Percentiles rank a stretch among this genome's conserved stretches.
These are phyloP conservation scores for Piromyces finnis DNA, from an alignment of 192 early-diverging fungal species.

Conservation along the genomic window DNA sequence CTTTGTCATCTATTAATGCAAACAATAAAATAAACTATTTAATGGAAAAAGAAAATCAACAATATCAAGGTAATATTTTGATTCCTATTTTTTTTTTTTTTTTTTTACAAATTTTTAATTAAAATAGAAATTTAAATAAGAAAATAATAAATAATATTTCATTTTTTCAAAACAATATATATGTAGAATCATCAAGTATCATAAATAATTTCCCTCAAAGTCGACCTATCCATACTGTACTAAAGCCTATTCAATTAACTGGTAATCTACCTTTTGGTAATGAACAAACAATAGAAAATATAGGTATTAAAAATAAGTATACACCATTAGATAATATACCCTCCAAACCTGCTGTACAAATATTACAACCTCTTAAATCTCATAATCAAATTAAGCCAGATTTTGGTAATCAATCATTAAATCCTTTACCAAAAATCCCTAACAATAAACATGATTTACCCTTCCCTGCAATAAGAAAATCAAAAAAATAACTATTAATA, in stretches of 20 bases:
- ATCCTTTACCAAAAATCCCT: neutral
- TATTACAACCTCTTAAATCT: neutral
- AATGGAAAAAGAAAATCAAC: neutral
- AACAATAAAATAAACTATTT: neutral
- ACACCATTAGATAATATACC: neutral
- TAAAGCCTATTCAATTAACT: neutral
- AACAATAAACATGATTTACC: neutral
- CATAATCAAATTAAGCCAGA: neutral
- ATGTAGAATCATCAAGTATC: neutral
- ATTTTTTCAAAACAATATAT: too few relatives aligned
- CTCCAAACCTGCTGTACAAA: neutral
- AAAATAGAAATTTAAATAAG: too few relatives aligned
- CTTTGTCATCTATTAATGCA: neutral
- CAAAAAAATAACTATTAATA: neutral
- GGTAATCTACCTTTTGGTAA: neutral
- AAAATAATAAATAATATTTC: too few relatives aligned
- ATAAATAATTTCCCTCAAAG: neutral
- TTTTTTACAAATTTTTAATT: too few relatives aligned
- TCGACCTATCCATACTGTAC: neutral
- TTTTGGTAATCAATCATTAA: neutral
- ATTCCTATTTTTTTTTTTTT: too few relatives aligned
- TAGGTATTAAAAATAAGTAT: neutral
- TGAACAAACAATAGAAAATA: neutral
- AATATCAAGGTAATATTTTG: neutral
- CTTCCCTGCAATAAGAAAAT: neutral